phyloP scores from a whole-genome alignment of 164 flowering plant genomes.

The Echeveria elegans region DNA sequence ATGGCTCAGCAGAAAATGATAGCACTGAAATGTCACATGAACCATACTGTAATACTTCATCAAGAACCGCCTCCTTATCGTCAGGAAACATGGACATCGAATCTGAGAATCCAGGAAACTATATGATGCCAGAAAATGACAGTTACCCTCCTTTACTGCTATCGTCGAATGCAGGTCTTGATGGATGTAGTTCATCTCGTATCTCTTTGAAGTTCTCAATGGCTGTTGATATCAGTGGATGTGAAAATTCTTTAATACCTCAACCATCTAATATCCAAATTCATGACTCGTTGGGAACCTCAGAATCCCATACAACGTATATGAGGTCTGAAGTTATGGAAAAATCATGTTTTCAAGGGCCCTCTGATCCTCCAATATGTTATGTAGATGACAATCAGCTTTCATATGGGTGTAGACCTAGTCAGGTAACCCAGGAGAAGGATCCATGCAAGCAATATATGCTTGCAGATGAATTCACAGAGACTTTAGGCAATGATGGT shows the following conservation, averaged over 20 bases:
- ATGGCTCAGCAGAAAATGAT: not conserved
- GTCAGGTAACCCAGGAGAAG: conserved; percentile 25
- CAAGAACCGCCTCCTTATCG: conserved; percentile 18
- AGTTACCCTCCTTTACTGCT: conserved; percentile 28
- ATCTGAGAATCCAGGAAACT: conserved; percentile 23
- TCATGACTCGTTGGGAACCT: conserved; percentile 19
- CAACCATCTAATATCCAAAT: conserved; percentile 24
- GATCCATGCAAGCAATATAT: conserved; percentile 31
- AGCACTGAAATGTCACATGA: not conserved
- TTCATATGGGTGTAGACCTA: conserved; percentile 17
- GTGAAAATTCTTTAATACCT: conserved; percentile 20
- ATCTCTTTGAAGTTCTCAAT: conserved; percentile 11
- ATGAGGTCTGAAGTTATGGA: conserved; percentile 23
- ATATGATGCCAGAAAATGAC: conserved; percentile 29
- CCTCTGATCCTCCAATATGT: conserved; percentile 16
- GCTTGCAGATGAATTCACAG: conserved; percentile 22
- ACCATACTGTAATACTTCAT: not conserved
- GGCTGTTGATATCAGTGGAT: conserved; percentile 19
- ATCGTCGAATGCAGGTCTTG: conserved; percentile 18
- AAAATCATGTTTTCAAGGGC: conserved; percentile 25
- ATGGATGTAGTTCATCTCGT: conserved; percentile 20
- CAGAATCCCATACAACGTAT: conserved; percentile 21
- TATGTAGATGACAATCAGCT: conserved; percentile 19
- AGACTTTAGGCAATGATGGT: conserved; percentile 26
- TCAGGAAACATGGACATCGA: conserved; percentile 16